Conservation (phyloP, 2,329 filamentous ascomycete species). For the Penicillium hordei region DNA sequence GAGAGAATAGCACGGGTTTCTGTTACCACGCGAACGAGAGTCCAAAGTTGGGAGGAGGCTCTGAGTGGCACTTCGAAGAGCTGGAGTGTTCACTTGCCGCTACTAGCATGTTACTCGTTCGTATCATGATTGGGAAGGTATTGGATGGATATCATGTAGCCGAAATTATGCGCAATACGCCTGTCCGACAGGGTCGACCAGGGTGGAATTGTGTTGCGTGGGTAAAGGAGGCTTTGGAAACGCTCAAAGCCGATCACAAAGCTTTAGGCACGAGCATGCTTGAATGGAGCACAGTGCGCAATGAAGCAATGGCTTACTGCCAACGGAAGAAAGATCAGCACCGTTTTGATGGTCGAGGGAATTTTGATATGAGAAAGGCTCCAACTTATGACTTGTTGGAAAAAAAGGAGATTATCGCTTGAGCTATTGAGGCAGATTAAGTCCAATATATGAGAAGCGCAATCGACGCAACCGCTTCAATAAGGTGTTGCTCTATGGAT, state of each 20-base stretch:
- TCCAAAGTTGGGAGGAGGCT: conserved; percentile 8
- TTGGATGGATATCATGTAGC: conserved; percentile 27
- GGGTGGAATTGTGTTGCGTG: conserved; percentile 49
- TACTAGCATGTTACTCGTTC: conserved; percentile 33
- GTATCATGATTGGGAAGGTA: conserved; percentile 38
- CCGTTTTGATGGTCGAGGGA: conserved; percentile 42
- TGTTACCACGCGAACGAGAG: conserved; percentile 40
- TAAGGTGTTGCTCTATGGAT: background rate
- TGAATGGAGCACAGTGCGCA: conserved; percentile 39
- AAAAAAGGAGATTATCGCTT: conserved; percentile 23
- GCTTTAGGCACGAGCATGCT: conserved; percentile 34
- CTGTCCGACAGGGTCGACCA: conserved; percentile 29
- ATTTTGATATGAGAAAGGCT: conserved; percentile 32
- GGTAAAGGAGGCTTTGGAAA: conserved; percentile 45
- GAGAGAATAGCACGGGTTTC: conserved; percentile 18
- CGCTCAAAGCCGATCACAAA: conserved; percentile 29
- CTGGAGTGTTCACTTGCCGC: conserved; percentile 17
- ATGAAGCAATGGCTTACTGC: conserved; percentile 43
- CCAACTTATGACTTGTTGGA: conserved; percentile 42
- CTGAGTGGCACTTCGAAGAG: conserved; percentile 34
- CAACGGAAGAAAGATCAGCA: conserved; percentile 41
- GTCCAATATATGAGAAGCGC: background rate
- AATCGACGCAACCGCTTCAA: background rate
- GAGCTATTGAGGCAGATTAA: background rate
- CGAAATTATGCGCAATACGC: conserved; percentile 32